These are phyloP conservation scores for Microsporum audouinii DNA, from an alignment of 2,329 filamentous ascomycete genomes.

Conservation along the genomic window DNA sequence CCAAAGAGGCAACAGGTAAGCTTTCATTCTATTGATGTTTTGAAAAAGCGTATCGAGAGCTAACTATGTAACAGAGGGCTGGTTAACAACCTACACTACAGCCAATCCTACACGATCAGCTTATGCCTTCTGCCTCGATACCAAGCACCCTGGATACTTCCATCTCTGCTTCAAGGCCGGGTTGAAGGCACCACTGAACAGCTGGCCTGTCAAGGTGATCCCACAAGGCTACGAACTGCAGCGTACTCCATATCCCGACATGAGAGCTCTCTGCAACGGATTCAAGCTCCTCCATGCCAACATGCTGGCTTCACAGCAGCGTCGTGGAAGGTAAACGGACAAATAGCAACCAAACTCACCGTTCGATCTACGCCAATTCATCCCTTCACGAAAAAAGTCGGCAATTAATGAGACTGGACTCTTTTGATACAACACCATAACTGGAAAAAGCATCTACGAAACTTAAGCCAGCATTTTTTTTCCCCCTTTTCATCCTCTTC, in stretches of 20 bases:
- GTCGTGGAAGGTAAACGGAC: conserved; percentile 7
- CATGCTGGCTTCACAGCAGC: conserved; percentile 36
- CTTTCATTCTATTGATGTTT: conserved; percentile 14
- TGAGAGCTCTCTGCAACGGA: conserved; percentile 89
- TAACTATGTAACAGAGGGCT: conserved; percentile 56
- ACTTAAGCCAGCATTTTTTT: not conserved
- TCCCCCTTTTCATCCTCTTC: not conserved
- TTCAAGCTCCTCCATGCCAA: conserved; percentile 79
- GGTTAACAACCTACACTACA: conserved; percentile 90
- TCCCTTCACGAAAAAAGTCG: not conserved
- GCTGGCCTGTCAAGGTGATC: conserved; percentile 79
- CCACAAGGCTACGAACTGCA: conserved; percentile 88
- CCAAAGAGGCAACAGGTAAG: conserved; percentile 73
- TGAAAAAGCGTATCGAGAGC: not conserved
- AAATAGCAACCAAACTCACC: not conserved
- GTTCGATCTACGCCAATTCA: not conserved
- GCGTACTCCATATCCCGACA: conserved; percentile 82
- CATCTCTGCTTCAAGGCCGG: conserved; percentile 93
- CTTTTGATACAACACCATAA: not conserved
- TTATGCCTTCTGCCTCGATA: conserved; percentile 92
- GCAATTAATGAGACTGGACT: not conserved
- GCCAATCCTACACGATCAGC: conserved; percentile 89
- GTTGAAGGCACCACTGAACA: conserved; percentile 57
- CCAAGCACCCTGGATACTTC: conserved; percentile 88
- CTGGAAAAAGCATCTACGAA: not conserved